phyloP scores from a whole-genome alignment of 192 early-diverging fungal species.

The Spizellomyces punctatus region DNA sequence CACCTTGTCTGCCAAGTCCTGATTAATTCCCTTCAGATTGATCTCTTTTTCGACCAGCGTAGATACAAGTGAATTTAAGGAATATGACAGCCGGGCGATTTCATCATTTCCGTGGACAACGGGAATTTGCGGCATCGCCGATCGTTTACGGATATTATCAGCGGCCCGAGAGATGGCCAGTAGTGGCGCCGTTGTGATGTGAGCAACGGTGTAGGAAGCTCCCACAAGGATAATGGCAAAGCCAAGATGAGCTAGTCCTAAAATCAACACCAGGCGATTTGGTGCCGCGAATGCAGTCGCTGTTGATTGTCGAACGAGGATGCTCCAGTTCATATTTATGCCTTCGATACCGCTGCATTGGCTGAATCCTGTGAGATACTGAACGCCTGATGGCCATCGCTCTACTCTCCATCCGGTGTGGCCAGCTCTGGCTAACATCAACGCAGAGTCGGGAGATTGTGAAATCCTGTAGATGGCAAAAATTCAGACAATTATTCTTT shows the following conservation, averaged over 20 bases:
- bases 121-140: conserved; percentile 28
- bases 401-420: conserved; percentile 10
- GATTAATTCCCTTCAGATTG: conserved; percentile 29
- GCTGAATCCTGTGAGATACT: conserved; percentile 18
- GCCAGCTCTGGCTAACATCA: not conserved
- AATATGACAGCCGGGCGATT: conserved; percentile 23
- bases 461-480: not conserved
- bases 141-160: conserved; percentile 26
- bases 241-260: conserved; percentile 10
- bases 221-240: conserved; percentile 20
- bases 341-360: not conserved
- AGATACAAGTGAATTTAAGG: conserved; percentile 22
- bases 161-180: conserved; percentile 25
- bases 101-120: conserved; percentile 27
- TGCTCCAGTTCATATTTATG: conserved; percentile 18
- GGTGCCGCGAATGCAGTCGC: conserved; percentile 14
- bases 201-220: conserved; percentile 17
- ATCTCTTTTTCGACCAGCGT: conserved; percentile 28
- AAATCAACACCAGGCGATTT: conserved; percentile 15
- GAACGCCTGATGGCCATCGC: conserved; percentile 15
- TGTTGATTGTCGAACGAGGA: conserved; percentile 18
- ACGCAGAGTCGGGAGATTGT: not conserved
- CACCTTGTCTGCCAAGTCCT: conserved; percentile 27
- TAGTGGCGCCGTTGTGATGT: conserved; percentile 29
- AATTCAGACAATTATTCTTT: not conserved